Evolutionary conservation across 2,329 filamentous ascomycete species (phyloP).

Genomic region (Diaporthe sp.): DNA sequence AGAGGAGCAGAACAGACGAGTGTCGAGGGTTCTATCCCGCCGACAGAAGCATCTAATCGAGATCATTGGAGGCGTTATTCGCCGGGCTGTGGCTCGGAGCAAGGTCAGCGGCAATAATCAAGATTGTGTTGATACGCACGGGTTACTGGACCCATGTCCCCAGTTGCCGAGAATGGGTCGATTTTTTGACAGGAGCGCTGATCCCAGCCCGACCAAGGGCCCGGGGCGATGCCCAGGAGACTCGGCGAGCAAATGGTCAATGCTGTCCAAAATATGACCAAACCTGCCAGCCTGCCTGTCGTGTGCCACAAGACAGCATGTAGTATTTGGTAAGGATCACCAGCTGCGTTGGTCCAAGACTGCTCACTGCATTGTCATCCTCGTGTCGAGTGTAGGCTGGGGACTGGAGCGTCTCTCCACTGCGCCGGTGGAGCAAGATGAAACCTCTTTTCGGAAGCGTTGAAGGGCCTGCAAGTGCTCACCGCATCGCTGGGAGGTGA

Average conservation of each 20-base stretch:
- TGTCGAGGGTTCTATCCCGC: neutral
- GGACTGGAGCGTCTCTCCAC: neutral
- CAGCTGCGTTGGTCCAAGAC: neutral
- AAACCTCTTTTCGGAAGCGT: neutral
- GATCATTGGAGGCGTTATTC: neutral
- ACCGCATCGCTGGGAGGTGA: neutral
- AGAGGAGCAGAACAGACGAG: neutral
- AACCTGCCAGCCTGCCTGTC: neutral
- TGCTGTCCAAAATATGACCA: neutral
- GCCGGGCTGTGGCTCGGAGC: neutral
- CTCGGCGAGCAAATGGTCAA: neutral
- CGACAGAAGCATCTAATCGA: neutral
- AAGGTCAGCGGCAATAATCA: conserved; percentile 14
- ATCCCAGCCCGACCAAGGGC: conserved; percentile 7
- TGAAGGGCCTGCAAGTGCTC: neutral
- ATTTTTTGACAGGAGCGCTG: conserved; percentile 23
- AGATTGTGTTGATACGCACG: conserved; percentile 28
- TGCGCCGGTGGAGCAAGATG: neutral
- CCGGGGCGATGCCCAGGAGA: neutral
- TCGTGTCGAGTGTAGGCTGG: neutral
- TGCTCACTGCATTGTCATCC: neutral
- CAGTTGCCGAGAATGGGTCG: conserved; percentile 15
- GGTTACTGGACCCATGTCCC: conserved; percentile 12
- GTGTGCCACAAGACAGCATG: neutral
- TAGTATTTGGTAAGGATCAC: neutral